phyloP scores from a whole-genome alignment of 2,329 filamentous ascomycete genomes.

The Aspergillus unguis region DNA sequence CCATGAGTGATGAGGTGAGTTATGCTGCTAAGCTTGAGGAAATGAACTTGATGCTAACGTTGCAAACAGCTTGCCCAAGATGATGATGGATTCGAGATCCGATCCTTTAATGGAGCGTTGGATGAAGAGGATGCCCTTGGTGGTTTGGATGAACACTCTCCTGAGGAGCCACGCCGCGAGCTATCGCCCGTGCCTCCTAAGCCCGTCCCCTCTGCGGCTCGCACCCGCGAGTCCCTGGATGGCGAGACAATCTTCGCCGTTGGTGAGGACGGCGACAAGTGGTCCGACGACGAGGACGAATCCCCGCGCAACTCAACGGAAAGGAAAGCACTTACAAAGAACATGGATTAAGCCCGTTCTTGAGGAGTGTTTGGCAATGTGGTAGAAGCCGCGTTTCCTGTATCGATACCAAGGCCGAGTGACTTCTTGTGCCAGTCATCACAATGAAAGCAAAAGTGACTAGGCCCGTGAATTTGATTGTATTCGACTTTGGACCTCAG shows the following conservation, averaged over 20 bases:
- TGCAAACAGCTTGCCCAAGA: slow-evolving; percentile 76
- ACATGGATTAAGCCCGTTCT: slow-evolving; percentile 9
- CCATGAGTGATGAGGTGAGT: slow-evolving; percentile 89
- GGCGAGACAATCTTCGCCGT: slow-evolving; percentile 96
- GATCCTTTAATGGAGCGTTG: slow-evolving; percentile 75
- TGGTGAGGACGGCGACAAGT: slow-evolving; percentile 79
- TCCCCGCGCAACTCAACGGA: slow-evolving; percentile 50
- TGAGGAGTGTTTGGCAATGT: neutral
- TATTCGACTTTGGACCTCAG: slow-evolving; percentile 16
- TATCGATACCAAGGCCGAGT: slow-evolving; percentile 9
- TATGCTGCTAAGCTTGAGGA: neutral
- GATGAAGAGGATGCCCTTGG: slow-evolving; percentile 59
- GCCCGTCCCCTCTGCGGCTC: slow-evolving; percentile 49
- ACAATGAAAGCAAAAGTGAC: slow-evolving; percentile 6
- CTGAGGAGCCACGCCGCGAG: slow-evolving; percentile 32
- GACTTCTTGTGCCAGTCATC: slow-evolving; percentile 4
- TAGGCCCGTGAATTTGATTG: slow-evolving; percentile 11
- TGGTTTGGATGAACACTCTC: slow-evolving; percentile 34
- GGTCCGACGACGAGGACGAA: slow-evolving; percentile 67
- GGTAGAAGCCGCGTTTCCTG: slow-evolving; percentile 6
- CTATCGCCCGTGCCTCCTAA: slow-evolving; percentile 47
- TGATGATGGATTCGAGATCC: slow-evolving; percentile 96
- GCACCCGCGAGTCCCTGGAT: slow-evolving; percentile 64
- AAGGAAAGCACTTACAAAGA: slow-evolving; percentile 50
- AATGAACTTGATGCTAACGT: slow-evolving; percentile 24